Conservation (phyloP, 148 eudicot species). For the Rhododendron henanense region DNA sequence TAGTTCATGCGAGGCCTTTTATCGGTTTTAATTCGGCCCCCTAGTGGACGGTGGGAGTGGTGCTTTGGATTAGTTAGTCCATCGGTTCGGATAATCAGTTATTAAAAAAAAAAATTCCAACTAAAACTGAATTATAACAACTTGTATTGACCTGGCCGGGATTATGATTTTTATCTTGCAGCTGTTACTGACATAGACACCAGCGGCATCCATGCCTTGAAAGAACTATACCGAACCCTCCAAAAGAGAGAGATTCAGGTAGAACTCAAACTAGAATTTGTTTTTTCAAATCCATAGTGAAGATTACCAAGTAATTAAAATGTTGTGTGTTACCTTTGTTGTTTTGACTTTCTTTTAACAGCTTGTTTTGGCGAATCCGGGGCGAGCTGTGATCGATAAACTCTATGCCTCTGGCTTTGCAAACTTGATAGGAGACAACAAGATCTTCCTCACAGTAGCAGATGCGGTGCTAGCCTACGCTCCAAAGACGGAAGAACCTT, state of each 20-base stretch:
- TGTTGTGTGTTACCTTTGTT: background rate
- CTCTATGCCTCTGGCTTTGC: constrained; percentile 43
- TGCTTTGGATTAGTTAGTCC: background rate
- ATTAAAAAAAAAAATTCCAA: background rate
- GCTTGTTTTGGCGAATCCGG: constrained; percentile 63
- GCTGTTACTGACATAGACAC: constrained; percentile 79
- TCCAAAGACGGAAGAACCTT: constrained; percentile 32
- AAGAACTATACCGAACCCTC: constrained; percentile 51
- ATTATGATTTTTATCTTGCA: constrained; percentile 23
- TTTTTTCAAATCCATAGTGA: background rate
- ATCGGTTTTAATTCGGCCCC: background rate
- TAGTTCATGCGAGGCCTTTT: background rate
- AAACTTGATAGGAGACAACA: constrained; percentile 43
- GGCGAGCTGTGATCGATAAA: constrained; percentile 46
- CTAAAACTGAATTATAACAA: background rate
- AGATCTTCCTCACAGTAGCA: constrained; percentile 53
- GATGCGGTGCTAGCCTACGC: constrained; percentile 46
- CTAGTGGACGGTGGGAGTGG: no score
- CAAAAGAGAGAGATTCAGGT: constrained; percentile 53
- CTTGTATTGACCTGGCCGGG: background rate
- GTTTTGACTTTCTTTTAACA: constrained; percentile 12
- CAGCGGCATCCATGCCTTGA: constrained; percentile 64
- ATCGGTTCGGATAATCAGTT: background rate
- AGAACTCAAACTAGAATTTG: background rate
- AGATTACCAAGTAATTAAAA: background rate